phyloP scores from a whole-genome alignment of 2,329 filamentous ascomycete genomes.

The Macrophomina tecta region DNA sequence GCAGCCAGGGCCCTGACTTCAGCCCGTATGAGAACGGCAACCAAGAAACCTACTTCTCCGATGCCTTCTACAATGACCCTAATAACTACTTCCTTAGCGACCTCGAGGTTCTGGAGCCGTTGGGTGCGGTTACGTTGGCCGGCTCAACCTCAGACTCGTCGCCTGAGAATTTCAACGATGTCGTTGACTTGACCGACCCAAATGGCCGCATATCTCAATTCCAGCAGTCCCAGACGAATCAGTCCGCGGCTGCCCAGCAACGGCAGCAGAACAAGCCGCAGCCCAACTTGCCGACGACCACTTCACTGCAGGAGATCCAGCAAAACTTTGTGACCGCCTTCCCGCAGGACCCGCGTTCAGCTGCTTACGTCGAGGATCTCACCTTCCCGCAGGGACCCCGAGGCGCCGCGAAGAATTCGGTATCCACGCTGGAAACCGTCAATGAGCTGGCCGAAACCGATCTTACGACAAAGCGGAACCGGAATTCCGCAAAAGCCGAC shows the following conservation, averaged over 20 bases:
- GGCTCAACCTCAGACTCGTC: slow-evolving; percentile 47
- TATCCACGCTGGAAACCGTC: slow-evolving; percentile 32
- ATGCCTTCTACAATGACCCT: slow-evolving; percentile 42
- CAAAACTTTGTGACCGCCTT: slow-evolving; percentile 27
- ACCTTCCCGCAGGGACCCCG: slow-evolving; percentile 46
- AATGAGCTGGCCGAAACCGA: slow-evolving; percentile 30
- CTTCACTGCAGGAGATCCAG: slow-evolving; percentile 27
- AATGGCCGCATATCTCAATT: slow-evolving; percentile 22
- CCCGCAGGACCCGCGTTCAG: slow-evolving; percentile 26
- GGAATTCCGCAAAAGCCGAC: slow-evolving; percentile 41
- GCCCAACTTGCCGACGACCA: slow-evolving; percentile 12
- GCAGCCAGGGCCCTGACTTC: slow-evolving; percentile 34
- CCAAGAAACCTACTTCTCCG: slow-evolving; percentile 45
- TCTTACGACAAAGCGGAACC: slow-evolving; percentile 42
- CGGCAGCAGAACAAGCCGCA: slow-evolving; percentile 12
- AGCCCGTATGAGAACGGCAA: slow-evolving; percentile 41
- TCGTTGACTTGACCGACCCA: slow-evolving; percentile 23
- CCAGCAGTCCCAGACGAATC: slow-evolving; percentile 3
- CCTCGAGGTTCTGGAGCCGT: slow-evolving; percentile 45
- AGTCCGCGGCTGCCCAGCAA: slow-evolving; percentile 17
- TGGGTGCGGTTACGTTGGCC: slow-evolving; percentile 38
- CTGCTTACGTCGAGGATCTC: slow-evolving; percentile 40
- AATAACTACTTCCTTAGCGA: slow-evolving; percentile 50
- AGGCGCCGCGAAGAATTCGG: slow-evolving; percentile 31
- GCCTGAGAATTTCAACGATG: slow-evolving; percentile 40